Conservation (phyloP, 208 protist genomes). For the Crithidia acanthocephali region DNA sequence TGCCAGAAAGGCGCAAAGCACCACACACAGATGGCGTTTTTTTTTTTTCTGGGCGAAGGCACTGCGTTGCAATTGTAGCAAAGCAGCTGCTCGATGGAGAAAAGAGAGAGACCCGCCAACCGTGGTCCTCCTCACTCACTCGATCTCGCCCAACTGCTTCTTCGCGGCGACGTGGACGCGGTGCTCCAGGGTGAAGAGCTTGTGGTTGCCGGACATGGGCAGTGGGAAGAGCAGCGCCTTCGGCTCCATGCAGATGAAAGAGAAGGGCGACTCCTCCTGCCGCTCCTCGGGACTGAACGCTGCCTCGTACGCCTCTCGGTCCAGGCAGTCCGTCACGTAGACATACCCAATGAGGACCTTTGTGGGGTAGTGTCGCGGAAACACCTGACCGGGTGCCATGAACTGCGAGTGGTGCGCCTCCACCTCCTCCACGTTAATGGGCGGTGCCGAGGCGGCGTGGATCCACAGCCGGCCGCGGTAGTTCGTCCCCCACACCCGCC, state of each 20-base stretch:
- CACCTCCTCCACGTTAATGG: conserved; percentile 67
- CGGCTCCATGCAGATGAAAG: conserved; percentile 87
- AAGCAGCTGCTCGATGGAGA: no score
- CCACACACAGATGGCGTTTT: no score
- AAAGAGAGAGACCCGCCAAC: no score
- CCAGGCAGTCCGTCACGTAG: conserved; percentile 81
- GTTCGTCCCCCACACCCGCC: conserved; percentile 79
- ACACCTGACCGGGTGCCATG: conserved; percentile 42
- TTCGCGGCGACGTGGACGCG: conserved; percentile 68
- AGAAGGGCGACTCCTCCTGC: conserved; percentile 84
- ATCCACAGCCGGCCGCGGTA: conserved; percentile 95
- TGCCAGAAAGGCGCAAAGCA: no score
- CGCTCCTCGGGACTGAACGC: conserved; percentile 59
- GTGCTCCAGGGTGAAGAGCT: conserved; percentile 87
- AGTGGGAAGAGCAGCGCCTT: conserved; percentile 82
- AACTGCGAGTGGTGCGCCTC: conserved; percentile 82
- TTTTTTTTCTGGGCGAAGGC: no score
- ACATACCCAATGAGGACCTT: conserved; percentile 91
- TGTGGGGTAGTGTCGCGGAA: conserved; percentile 91
- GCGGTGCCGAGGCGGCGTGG: conserved; percentile 73
- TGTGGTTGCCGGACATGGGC: conserved; percentile 91
- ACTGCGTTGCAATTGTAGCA: no score
- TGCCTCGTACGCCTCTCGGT: conserved; percentile 62
- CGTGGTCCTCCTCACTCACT: background rate
- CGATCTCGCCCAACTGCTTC: conserved; percentile 78